Base-by-base conservation (phyloP, 306 rosid species). In the Fagus sylvatica region DNA sequence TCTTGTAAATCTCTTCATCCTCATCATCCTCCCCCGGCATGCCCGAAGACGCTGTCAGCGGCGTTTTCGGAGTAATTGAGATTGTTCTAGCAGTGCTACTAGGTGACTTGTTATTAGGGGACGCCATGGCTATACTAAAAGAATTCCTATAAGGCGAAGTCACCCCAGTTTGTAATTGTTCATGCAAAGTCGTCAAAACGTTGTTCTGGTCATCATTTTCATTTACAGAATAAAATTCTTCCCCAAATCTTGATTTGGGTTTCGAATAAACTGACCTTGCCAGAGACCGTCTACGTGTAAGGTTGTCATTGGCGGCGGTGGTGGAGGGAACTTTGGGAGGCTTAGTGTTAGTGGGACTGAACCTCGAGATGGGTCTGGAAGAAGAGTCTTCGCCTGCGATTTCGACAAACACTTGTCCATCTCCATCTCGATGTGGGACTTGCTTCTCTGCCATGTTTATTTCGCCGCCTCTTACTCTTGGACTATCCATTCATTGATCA, bases 241-340 rank as follows among this genome's bases (percentile, higher is more conserved):
- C 98, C 60, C 87, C 92, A 80, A 92, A 92, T 55, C 98, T 87
- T 71, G 98, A 91, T 84, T 92, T 95, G 69, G 98, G 90, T 74
- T 84, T 90, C 13, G 93, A 87, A 77, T 55, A 82, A 66, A 82
- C 80, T 56, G 93, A 92, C 88, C 97, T 87, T 67, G 73, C 28
- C 2, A 90, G 82, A 32, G 96, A 82, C 74, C 54, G 87, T 76
- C 84, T 84, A 28, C 80, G 65, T 46, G 78, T 72, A 61, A 84
- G 87, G 72, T 59, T 82, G 72, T 75, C 82, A 51, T 43, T 84
- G 51, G 15, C 11, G 51, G 49, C 9, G 46, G 46, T 7, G 19
- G 83, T 30, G 49, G 60, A 34, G 15, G 95, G 93, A 57, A 72
- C 8, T 74, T 81, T 87, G 4, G 97, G 90, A 74, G 93, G 91